Percentiles rank a stretch among this genome's conserved stretches.
Conservation (phyloP, 2,329 filamentous ascomycete genomes). For the Lachnellula subtilissima region DNA sequence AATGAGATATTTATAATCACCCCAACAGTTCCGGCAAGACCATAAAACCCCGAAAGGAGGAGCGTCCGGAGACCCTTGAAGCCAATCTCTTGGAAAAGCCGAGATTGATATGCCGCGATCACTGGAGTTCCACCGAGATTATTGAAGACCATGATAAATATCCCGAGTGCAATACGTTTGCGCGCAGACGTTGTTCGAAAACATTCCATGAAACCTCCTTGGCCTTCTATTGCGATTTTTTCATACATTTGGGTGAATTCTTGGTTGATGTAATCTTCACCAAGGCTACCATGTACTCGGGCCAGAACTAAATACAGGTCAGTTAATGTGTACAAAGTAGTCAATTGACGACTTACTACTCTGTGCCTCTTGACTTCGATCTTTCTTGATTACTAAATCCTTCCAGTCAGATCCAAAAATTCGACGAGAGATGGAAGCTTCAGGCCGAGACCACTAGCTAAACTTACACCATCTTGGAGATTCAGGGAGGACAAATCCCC, state of each 20-base stretch:
- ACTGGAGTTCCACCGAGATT: slow-evolving; percentile 33
- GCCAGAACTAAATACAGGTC: not conserved
- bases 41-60: slow-evolving; percentile 10
- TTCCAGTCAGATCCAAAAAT: no score
- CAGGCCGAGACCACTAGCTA: no score
- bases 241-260: slow-evolving; percentile 30
- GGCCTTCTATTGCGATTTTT: slow-evolving; percentile 8
- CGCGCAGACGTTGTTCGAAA: not conserved
- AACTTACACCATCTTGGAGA: slow-evolving; percentile 13
- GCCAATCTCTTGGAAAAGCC: slow-evolving; percentile 8
- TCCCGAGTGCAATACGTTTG: slow-evolving; percentile 3
- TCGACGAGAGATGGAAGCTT: no score
- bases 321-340: no score
- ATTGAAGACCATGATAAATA: slow-evolving; percentile 11
- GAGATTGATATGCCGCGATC: slow-evolving; percentile 26
- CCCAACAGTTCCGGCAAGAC: slow-evolving; percentile 9
- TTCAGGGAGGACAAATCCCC: slow-evolving; percentile 10
- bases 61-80: slow-evolving; percentile 6
- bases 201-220: not conserved
- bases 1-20: slow-evolving; percentile 30
- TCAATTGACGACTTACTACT: no score
- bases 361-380: no score
- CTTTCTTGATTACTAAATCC: no score
- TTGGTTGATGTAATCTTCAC: not conserved
- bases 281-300: not conserved